Conservation (phyloP, 2,329 filamentous ascomycete genomes). For the Pseudogymnoascus sp. region DNA sequence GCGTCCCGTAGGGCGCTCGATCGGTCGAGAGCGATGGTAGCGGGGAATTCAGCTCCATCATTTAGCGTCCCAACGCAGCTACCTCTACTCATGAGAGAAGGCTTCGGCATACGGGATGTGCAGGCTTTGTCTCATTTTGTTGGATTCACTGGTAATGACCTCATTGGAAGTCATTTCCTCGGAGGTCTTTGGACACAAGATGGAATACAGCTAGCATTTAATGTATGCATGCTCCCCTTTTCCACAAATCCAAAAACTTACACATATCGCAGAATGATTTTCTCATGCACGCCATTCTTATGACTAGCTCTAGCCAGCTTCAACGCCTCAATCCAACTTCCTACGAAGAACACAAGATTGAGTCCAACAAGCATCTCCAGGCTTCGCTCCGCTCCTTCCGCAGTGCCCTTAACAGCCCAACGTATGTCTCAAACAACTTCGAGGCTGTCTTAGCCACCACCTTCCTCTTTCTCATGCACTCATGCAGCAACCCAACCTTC, state of each 20-base stretch:
- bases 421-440: slow-evolving; percentile 10
- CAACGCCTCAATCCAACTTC: not conserved
- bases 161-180: slow-evolving; percentile 2
- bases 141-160: not conserved
- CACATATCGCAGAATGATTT: slow-evolving; percentile 13
- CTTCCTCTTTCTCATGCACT: slow-evolving; percentile 15
- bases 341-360: slow-evolving; percentile 11
- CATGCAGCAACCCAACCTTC: not conserved
- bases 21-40: not conserved
- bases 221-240: slow-evolving; percentile 4
- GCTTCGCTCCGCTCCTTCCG: slow-evolving; percentile 14
- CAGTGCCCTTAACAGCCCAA: slow-evolving; percentile 8
- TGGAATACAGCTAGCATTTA: slow-evolving; percentile 15
- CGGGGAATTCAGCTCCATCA: not conserved
- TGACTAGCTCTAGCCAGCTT: slow-evolving; percentile 10
- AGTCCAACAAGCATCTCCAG: slow-evolving; percentile 12
- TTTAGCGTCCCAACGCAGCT: not conserved
- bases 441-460: slow-evolving; percentile 16
- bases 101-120: not conserved
- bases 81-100: not conserved
- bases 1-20: not conserved
- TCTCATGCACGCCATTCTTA: slow-evolving; percentile 16
- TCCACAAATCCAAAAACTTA: not conserved
- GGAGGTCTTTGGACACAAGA: slow-evolving; percentile 12
- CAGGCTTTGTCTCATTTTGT: not conserved